These are phyloP conservation scores for Stylonectria norvegica DNA, from an alignment of 2,329 filamentous ascomycete species.

Conservation along the genomic window DNA sequence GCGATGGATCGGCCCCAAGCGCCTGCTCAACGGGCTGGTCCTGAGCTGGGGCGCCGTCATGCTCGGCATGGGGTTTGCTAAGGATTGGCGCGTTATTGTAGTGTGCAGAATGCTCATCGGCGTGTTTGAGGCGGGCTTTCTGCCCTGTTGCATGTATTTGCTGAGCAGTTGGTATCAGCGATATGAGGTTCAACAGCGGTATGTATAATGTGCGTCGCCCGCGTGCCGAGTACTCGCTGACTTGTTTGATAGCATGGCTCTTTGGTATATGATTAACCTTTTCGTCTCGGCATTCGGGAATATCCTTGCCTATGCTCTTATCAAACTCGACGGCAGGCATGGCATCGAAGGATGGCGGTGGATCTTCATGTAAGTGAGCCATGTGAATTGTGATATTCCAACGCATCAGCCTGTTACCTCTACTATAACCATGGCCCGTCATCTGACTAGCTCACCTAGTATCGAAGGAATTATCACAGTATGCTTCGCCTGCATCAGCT, in stretches of 20 bases:
- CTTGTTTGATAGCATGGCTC: slow-evolving; percentile 22
- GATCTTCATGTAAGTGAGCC: slow-evolving; percentile 19
- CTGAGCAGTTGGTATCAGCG: slow-evolving; percentile 32
- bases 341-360: slow-evolving; percentile 47
- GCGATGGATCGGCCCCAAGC: slow-evolving; percentile 28
- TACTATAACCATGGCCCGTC: no score
- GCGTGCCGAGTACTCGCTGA: not conserved
- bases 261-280: slow-evolving; percentile 30
- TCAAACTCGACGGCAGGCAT: slow-evolving; percentile 41
- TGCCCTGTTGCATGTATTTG: slow-evolving; percentile 43
- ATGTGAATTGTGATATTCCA: no score
- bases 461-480: slow-evolving; percentile 5
- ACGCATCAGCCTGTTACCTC: no score
- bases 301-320: slow-evolving; percentile 24
- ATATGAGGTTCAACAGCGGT: slow-evolving; percentile 59
- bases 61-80: slow-evolving; percentile 29
- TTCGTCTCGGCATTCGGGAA: slow-evolving; percentile 28
- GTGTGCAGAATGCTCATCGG: slow-evolving; percentile 13
- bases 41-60: slow-evolving; percentile 32
- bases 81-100: slow-evolving; percentile 17
- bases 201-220: not conserved
- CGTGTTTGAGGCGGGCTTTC: slow-evolving; percentile 44
- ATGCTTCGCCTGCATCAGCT: slow-evolving; percentile 4
- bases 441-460: not conserved
- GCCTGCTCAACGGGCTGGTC: slow-evolving; percentile 29